Base-by-base conservation (phyloP, 495 filamentous ascomycete genomes). In the Margaritispora aquatica region DNA sequence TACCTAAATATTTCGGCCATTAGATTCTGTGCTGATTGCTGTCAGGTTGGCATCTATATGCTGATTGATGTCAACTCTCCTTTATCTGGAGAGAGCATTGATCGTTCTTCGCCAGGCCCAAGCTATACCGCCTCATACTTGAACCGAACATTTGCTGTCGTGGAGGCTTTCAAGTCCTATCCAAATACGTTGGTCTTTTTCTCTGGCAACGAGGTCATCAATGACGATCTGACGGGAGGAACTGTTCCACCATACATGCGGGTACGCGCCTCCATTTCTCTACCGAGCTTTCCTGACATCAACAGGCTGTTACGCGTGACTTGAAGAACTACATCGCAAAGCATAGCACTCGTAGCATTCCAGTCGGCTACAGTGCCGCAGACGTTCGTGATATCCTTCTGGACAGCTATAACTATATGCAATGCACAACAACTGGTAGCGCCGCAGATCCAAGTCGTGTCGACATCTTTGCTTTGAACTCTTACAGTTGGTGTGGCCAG, bases 391-490 rank as follows among this genome's bases (percentile, higher is more conserved):
- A 80, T 3, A 85, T 92, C 53, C 81, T 96, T 21, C 73, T 84
- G 54, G 90, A 96, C 66, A 88, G 84, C 57, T 89, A 81, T 77
- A 81, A 85, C 69, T 97, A 96, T 75, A 80, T 97, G 66, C 65
- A 88, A 67, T 97, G 93, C 74, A 71, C 81, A n/a, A 78, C 87
- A 27, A 70, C 82, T 55, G 87, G 89, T 60, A 75, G 84, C 26
- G 76, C 77, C 29, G 75, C 76, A 48, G 82, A 89, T 69, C 68
- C 73, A 61, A 90, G 88, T 38, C 79, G 81, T 20, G 82, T 82
- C 52, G 93, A 96, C 69, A 83, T 97, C 75, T 96, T 97, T 67
- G 93, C 92, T 50, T 78, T 97, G 59, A 97, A 97, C 82, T 89
- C 84, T 57, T 97, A 97, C 80, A 89, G 87, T 38, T 97, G 93